Conservation (phyloP, 495 filamentous ascomycete species). For the Lasiosphaeria hispida region DNA sequence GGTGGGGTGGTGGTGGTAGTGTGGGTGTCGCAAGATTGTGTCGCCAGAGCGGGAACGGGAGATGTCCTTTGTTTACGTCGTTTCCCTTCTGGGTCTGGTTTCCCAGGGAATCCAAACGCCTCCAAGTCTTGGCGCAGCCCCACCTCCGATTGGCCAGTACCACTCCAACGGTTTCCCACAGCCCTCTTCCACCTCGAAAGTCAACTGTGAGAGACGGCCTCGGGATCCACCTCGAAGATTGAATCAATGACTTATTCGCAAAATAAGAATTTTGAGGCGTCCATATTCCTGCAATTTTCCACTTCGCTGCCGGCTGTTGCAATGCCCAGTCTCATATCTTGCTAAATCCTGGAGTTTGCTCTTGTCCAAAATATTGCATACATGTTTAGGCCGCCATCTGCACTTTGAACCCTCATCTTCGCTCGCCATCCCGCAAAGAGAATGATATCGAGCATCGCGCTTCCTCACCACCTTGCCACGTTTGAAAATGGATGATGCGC, state of each 20-base stretch:
- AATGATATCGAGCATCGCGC: constrained; percentile 20
- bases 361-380: not conserved
- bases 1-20: not conserved
- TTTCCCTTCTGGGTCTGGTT: constrained; percentile 22
- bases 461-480: too few species aligned
- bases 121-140: not conserved
- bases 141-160: not conserved
- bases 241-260: too few species aligned
- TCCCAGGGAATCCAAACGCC: constrained; percentile 15
- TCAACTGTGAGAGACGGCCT: too few species aligned
- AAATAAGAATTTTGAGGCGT: too few species aligned
- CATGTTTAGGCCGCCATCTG: not conserved
- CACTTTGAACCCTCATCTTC: not conserved
- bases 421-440: constrained; percentile 3
- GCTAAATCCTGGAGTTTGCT: too few species aligned
- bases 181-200: too few species aligned
- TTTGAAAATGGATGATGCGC: not conserved
- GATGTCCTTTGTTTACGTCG: constrained; percentile 24
- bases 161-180: not conserved
- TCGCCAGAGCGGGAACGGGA: constrained; percentile 1
- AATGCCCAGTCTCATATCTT: too few species aligned
- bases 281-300: too few species aligned
- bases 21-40: constrained; percentile 1
- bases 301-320: too few species aligned
- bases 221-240: too few species aligned